A percentile compares a stretch with the other conserved stretches of the same genome.
These are phyloP conservation scores for Pseudozyma pruni DNA, from an alignment of 1,284 basidiomycete species.

Conservation along the genomic window DNA sequence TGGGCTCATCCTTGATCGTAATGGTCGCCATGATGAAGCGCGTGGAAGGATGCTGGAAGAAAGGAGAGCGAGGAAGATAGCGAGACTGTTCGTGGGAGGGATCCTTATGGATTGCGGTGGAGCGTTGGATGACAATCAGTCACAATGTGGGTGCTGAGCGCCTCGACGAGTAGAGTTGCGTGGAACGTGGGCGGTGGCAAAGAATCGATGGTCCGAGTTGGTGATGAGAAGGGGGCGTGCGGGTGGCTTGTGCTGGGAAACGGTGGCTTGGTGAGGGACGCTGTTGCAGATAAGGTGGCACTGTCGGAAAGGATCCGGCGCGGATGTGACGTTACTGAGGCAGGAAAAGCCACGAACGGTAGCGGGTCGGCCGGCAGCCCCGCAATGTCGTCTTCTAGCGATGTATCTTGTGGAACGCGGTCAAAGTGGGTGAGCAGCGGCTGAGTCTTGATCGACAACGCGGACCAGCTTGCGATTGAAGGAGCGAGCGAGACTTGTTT, in stretches of 20 bases:
- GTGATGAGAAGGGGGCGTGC: not conserved
- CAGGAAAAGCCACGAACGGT: not conserved
- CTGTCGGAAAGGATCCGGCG: not conserved
- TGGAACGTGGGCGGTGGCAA: no score
- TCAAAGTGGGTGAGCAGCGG: no score
- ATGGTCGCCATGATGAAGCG: conserved; percentile 14
- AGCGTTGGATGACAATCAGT: no score
- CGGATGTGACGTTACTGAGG: not conserved
- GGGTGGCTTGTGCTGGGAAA: conserved; percentile 1
- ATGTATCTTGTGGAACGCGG: no score
- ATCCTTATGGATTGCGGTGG: not conserved
- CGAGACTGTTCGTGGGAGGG: not conserved
- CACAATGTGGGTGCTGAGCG: no score
- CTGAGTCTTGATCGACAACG: no score
- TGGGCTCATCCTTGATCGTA: conserved; percentile 49
- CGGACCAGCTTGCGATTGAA: not conserved
- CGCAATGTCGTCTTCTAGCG: conserved; percentile 1
- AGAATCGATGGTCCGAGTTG: not conserved
- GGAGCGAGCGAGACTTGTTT: not conserved
- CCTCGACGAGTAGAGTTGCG: no score
- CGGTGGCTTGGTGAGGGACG: not conserved
- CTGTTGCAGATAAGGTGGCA: not conserved
- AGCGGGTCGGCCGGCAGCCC: conserved; percentile 22
- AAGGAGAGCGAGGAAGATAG: not conserved
- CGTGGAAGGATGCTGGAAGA: not conserved